These are phyloP conservation scores for Yarrowia sp. DNA, from an alignment of 805 yeast genomes.

Conservation along the genomic window DNA sequence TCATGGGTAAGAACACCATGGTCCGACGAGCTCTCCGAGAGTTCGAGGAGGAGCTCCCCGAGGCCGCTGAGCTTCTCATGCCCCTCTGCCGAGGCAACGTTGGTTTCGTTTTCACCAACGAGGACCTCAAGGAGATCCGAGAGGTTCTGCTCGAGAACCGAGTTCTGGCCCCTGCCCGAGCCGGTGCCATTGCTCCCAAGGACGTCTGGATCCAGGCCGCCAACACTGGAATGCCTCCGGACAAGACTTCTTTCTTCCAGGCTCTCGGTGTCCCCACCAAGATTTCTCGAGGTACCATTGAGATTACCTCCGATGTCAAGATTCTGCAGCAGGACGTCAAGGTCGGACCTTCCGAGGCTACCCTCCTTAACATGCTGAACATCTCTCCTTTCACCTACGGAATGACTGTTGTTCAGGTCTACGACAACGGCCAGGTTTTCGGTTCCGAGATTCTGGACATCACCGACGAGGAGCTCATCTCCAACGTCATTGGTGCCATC, in stretches of 20 bases:
- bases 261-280: conserved; percentile 99
- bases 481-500: conserved; percentile 91
- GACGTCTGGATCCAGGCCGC: conserved; percentile 98
- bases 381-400: conserved; percentile 99
- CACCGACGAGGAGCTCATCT: conserved; percentile 94
- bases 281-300: conserved; percentile 99
- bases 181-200: conserved; percentile 99
- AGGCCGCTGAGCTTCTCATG: conserved; percentile 56
- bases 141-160: conserved; percentile 86
- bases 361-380: conserved; percentile 98
- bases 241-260: conserved; percentile 99
- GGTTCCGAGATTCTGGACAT: conserved; percentile 96
- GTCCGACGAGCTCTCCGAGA: conserved; percentile 99
- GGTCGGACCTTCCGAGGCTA: conserved; percentile 99
- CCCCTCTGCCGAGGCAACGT: conserved; percentile 97
- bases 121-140: conserved; percentile 90
- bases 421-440: conserved; percentile 98
- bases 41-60: conserved; percentile 66
- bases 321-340: conserved; percentile 84
- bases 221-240: conserved; percentile 99
- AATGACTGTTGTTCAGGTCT: conserved; percentile 94
- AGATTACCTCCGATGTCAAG: conserved; percentile 95
- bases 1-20: conserved; percentile 99
- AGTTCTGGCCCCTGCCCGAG: conserved; percentile 99
- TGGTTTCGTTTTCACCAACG: conserved; percentile 99